Evolutionary conservation across 139 green algal genomes (phyloP), one percentile per base, ranked within the genome.

Genomic region (Coccomyxa sp.): DNA sequence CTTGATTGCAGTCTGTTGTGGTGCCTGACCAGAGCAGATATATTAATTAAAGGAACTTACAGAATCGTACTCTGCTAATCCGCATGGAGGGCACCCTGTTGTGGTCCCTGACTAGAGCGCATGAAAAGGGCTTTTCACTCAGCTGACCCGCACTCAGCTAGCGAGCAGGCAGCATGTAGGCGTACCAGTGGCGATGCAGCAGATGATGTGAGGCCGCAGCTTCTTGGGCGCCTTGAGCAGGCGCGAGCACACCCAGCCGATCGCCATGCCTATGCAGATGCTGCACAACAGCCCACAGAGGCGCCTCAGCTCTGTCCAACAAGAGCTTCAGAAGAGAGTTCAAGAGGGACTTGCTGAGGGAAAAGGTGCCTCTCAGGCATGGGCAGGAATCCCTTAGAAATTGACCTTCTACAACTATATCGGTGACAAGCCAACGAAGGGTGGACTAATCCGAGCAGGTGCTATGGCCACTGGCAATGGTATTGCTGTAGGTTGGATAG

Each of bases 141-240:
- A 36, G 64, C 64, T 18, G 24, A 71, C 35, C 6, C 27, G 5
- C 14, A 36, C 2, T n/a, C n/a, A n/a, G n/a, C n/a, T n/a, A n/a
- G n/a, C n/a, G n/a, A n/a, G n/a, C n/a, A n/a, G n/a, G n/a, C n/a
- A n/a, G n/a, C n/a, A n/a, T n/a, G n/a, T n/a, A n/a, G n/a, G 64
- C 64, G 64, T 1, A 71, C 64, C 76, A 35, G 64, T 75, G 12
- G 76, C 76, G 10, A 75, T 64, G n/a, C 24, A 34, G 64, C 64
- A 71, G 31, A 80, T 75, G 39, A 80, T 39, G 31, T 80, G 76
- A 38, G 44, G 36, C 31, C 50, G 34, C 14, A 80, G 39, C 6
- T 75, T 36, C 68, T 75, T 80, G 54, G 76, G 76, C 37, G 76
- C 37, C 39, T 68, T 68, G 27, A 75, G 41, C n/a, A 80, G 29